Evolutionary conservation across 2,329 filamentous ascomycete genomes (phyloP).

Genomic region (Aureobasidium namibiae): DNA sequence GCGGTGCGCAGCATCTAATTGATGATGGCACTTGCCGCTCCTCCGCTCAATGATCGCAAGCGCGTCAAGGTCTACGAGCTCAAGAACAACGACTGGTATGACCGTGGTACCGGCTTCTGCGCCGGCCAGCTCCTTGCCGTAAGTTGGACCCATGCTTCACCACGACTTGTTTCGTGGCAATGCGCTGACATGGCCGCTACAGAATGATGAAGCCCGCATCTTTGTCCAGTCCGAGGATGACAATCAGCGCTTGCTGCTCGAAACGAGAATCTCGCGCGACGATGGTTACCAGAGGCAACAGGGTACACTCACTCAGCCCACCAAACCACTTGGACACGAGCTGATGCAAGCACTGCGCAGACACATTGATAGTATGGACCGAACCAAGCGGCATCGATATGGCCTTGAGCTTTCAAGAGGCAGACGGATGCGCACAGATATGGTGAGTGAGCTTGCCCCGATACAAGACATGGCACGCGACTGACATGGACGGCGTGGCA

Average conservation of each 20-base stretch:
- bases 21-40: conserved; percentile 16
- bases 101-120: conserved; percentile 93
- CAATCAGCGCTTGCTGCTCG: conserved; percentile 70
- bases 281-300: conserved; percentile 98
- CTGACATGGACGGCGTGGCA: conserved; percentile 29
- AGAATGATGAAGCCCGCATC: conserved; percentile 75
- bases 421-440: conserved; percentile 84
- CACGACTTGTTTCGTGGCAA: conserved; percentile 4
- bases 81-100: conserved; percentile 98
- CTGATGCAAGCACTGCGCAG: conserved; percentile 28
- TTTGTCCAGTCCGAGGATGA: conserved; percentile 91
- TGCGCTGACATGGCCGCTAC: conserved; percentile 17
- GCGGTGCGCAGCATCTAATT: conserved; percentile 13
- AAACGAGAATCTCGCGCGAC: conserved; percentile 85
- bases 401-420: conserved; percentile 96
- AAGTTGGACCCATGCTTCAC: conserved; percentile 32
- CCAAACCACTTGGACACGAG: background rate
- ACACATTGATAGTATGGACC: conserved; percentile 97
- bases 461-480: background rate
- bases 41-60: conserved; percentile 39
- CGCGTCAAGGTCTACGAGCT: conserved; percentile 98
- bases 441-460: conserved; percentile 52
- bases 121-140: conserved; percentile 67
- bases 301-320: conserved; percentile 48
- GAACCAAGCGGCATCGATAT: conserved; percentile 87